Evolutionary conservation across 805 yeast genomes (phyloP), one percentile per base, ranked within the genome.

Genomic region (Cyberlindnera amylophila): DNA sequence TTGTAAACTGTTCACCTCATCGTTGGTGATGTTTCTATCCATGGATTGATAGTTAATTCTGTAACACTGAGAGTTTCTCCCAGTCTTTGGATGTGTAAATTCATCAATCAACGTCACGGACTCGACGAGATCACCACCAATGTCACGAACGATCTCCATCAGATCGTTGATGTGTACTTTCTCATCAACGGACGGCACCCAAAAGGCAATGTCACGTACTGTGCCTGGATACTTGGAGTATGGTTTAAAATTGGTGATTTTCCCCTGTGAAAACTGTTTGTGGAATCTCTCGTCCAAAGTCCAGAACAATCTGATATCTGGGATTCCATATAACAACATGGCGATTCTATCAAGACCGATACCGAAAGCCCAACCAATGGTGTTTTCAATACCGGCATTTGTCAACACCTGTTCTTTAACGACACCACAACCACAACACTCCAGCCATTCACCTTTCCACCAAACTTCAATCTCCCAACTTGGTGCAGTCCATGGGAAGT

Each of bases 401-500:
- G 76, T 67, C 30, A 88, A 69, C 0, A 91, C 95, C 38, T 79
- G 79, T 52, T 87, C 83, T 51, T 79, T 80, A 7, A 89, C 96
- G 29, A 91, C 73, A 19, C 99, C 99, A 65, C 96, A 87, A 0
- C 99, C 99, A 57, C 96, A 87, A 61, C 96, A 81, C 66, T 93
- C 99, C 28, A 93, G 71, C 99, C 99, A 93, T 53, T 90, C 95
- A 39, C 93, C 95, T 59, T 89, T 86, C 97, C 98, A 93, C 90
- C 95, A 89, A 4, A 93, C 96, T 65, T 93, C 99, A 52, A 95
- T 88, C 58, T 93, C 97, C 95, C 96, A 93, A 33, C 96, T 86
- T 4, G 99, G 99, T 1, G 96, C 80, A 3, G 99, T 93, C 97
- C 98, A 93, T 4, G 99, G 99, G 69, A 93, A 93, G 57, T 81